Evolutionary conservation across 225 moss, liverwort and hornwort genomes (phyloP).

Genomic region (Pseudoscleropodium purum): DNA sequence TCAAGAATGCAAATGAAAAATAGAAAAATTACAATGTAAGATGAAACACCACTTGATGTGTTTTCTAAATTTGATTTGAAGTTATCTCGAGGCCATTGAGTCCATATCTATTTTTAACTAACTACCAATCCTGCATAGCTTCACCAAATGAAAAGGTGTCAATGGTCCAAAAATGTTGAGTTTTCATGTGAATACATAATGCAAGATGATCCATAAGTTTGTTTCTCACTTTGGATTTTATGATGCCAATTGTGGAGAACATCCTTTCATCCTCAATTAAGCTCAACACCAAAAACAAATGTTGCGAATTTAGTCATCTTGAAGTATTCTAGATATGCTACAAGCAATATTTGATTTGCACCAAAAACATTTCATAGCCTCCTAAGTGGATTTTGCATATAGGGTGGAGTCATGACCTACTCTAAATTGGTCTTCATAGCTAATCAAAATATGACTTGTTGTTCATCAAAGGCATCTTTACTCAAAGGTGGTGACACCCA

Average conservation of each 20-base stretch:
- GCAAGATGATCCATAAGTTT: background rate
- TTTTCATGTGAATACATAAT: fast-evolving
- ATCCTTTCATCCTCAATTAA: fast-evolving
- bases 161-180: background rate
- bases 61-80: background rate
- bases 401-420: too few species aligned
- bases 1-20: background rate
- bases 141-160: background rate
- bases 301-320: fast-evolving
- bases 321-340: fast-evolving
- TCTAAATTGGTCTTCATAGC: too few species aligned
- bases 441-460: too few species aligned
- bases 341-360: background rate
- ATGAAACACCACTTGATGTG: background rate
- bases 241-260: fast-evolving
- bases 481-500: too few species aligned
- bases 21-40: background rate
- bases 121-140: background rate
- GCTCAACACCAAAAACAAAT: background rate
- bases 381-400: too few species aligned
- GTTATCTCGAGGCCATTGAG: background rate
- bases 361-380: background rate
- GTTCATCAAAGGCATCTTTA: too few species aligned
- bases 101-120: background rate
- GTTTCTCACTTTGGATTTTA: background rate